A percentile compares a stretch with the other conserved stretches of the same genome.
Evolutionary conservation across 106 monocot species (phyloP).

Genomic region (Amphibolis antarctica): DNA sequence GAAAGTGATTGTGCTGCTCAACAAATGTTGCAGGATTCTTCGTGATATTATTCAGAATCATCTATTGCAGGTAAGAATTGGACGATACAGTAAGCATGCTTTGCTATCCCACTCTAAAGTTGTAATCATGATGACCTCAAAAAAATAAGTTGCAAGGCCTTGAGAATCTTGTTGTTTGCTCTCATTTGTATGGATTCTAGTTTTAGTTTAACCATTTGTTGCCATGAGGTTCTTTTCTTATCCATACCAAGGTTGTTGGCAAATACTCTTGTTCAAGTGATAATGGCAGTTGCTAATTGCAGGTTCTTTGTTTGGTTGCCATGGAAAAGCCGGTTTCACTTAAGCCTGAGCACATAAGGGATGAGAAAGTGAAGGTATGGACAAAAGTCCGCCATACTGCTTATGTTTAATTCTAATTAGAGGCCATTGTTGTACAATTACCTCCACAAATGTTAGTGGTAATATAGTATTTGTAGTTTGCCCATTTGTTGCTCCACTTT

Average conservation of each 20-base stretch:
- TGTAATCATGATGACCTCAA: no score
- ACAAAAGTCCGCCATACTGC: not conserved
- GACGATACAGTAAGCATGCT: not conserved
- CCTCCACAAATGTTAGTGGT: no score
- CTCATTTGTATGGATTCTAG: not conserved
- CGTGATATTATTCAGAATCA: conserved; percentile 87
- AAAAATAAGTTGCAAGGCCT: no score
- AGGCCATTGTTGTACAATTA: not conserved
- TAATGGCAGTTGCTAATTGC: conserved; percentile 1
- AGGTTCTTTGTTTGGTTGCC: conserved; percentile 98
- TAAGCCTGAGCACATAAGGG: conserved; percentile 90
- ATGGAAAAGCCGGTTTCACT: conserved; percentile 99
- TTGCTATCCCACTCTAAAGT: not conserved
- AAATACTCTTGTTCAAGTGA: no score
- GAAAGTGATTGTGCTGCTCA: not conserved
- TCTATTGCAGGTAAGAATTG: conserved; percentile 43
- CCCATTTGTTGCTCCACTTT: not conserved
- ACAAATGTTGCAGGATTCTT: conserved; percentile 40
- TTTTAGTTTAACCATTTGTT: not conserved
- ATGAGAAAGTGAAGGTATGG: conserved; percentile 98
- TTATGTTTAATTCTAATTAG: not conserved
- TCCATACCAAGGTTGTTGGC: no score
- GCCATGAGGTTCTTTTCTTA: no score
- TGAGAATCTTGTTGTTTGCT: no score
- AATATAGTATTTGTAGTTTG: no score